A percentile compares a stretch with the other conserved stretches of the same genome.
Conservation (phyloP, 2,329 filamentous ascomycete genomes). For the Aspergillus pseudoglaucus region DNA sequence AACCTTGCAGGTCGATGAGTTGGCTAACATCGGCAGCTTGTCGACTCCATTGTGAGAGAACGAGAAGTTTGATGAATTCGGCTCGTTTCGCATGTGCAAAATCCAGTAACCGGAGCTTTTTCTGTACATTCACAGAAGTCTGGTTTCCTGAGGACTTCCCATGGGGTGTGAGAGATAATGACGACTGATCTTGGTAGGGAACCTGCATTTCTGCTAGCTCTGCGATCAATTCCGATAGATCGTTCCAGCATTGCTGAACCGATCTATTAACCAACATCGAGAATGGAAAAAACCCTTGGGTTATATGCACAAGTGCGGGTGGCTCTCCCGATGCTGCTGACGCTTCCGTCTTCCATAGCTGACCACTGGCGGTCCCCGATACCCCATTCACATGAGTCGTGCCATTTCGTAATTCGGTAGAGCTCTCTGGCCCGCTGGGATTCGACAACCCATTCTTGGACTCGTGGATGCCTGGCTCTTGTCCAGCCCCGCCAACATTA, state of each 20-base stretch:
- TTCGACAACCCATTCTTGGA: conserved; percentile 18
- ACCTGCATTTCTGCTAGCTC: conserved; percentile 64
- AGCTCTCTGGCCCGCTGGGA: conserved; percentile 11
- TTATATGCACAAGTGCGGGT: conserved; percentile 61
- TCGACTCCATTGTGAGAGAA: conserved; percentile 84
- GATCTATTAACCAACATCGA: conserved; percentile 68
- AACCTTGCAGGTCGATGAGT: conserved; percentile 77
- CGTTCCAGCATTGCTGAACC: conserved; percentile 75
- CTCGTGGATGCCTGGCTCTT: conserved; percentile 16
- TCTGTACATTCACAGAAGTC: conserved; percentile 57
- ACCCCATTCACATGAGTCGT: conserved; percentile 22
- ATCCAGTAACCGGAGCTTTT: conserved; percentile 68
- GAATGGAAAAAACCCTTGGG: conserved; percentile 68
- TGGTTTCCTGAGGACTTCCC: conserved; percentile 30
- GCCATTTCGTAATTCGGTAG: conserved; percentile 16
- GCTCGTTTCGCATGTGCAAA: conserved; percentile 75
- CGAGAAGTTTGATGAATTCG: conserved; percentile 87
- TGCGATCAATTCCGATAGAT: conserved; percentile 63
- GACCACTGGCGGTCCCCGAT: conserved; percentile 8
- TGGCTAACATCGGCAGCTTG: conserved; percentile 72
- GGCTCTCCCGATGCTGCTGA: conserved; percentile 20
- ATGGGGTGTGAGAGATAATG: conserved; percentile 11
- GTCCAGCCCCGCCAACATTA: conserved; percentile 22
- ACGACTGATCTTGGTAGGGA: conserved; percentile 37
- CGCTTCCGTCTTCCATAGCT: conserved; percentile 4